These are phyloP conservation scores for Plasmodium sp. DNA, from an alignment of 169 alveolate genomes.

Conservation along the genomic window DNA sequence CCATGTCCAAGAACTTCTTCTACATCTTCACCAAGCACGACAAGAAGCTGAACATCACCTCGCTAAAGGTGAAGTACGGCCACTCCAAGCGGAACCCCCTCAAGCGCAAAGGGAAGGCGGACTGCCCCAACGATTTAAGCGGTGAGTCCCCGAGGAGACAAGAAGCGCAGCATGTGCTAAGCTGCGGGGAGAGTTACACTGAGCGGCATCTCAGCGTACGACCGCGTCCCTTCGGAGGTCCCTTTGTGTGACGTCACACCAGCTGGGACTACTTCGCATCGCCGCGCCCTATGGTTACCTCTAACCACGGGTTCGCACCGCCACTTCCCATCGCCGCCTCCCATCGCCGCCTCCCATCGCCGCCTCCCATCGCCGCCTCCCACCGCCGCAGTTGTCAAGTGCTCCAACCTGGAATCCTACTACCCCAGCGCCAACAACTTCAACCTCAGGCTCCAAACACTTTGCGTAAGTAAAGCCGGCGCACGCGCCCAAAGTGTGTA, in stretches of 20 bases:
- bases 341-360: neutral
- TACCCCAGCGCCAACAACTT: constrained; percentile 20
- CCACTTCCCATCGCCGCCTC: too few species aligned
- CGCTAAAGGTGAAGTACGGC: constrained; percentile 43
- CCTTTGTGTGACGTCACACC: neutral
- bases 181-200: neutral
- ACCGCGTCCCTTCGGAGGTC: neutral
- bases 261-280: neutral
- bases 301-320: neutral
- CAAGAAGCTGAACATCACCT: constrained; percentile 27
- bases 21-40: constrained; percentile 43
- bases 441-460: constrained; percentile 27
- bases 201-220: neutral
- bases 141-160: constrained; percentile 4
- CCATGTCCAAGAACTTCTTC: constrained; percentile 33
- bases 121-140: neutral
- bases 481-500: neutral
- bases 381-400: constrained; percentile 28
- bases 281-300: neutral
- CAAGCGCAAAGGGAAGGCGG: neutral
- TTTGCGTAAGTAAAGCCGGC: constrained; percentile 11
- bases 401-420: constrained; percentile 42
- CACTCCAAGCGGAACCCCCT: neutral
- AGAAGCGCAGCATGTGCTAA: neutral
- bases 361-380: neutral